Evolutionary conservation across 1,284 basidiomycete genomes (phyloP).

Genomic region (Hemileia vastatrix): DNA sequence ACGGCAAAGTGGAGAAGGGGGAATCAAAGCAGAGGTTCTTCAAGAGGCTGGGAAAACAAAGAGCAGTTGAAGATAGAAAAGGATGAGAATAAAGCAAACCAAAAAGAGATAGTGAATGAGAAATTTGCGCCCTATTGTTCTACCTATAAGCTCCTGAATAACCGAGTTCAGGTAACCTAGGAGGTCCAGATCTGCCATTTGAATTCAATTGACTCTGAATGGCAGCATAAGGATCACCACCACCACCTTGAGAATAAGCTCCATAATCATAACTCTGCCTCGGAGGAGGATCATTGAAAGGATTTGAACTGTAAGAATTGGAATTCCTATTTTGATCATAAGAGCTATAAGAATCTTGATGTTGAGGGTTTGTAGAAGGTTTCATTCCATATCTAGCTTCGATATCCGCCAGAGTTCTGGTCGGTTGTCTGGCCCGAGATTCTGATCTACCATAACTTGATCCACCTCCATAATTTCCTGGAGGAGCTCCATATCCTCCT

Average conservation of each 20-base stretch:
- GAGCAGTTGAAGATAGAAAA: too few relatives aligned
- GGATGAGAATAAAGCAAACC: too few relatives aligned
- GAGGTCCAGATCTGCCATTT: conserved; percentile 17
- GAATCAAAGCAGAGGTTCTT: too few relatives aligned
- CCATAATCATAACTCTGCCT: not conserved
- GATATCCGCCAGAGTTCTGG: conserved; percentile 29
- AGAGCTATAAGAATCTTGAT: not conserved
- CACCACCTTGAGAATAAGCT: conserved; percentile 2
- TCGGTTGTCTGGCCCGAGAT: not conserved
- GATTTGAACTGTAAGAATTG: not conserved
- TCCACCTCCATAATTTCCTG: conserved; percentile 9
- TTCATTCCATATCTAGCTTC: conserved; percentile 32
- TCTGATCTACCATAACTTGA: conserved; percentile 27
- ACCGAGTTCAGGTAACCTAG: not conserved
- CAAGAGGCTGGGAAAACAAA: too few relatives aligned
- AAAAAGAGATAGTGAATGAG: too few relatives aligned
- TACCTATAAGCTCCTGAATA: not conserved
- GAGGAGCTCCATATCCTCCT: not conserved
- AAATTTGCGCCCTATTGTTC: not conserved
- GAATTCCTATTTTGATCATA: not conserved
- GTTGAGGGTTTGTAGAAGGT: not conserved
- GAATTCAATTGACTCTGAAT: conserved; percentile 29
- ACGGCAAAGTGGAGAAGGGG: too few relatives aligned
- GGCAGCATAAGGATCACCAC: conserved; percentile 30
- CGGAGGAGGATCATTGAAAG: not conserved